Conservation (phyloP, 2,329 filamentous ascomycete genomes). For the Aureobasidium pullulans region DNA sequence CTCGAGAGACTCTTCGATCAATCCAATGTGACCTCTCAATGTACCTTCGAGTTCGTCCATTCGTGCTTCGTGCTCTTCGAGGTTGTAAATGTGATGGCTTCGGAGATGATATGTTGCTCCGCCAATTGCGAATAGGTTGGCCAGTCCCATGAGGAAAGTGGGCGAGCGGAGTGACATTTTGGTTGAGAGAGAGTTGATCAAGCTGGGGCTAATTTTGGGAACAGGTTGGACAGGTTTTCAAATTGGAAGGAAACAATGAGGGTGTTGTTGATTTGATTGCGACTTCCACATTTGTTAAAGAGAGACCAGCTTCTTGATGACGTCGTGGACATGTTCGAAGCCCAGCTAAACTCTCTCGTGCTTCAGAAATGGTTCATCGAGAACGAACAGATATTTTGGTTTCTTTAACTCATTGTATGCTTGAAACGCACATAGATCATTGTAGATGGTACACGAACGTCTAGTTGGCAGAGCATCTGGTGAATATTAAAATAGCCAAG, state of each 20-base stretch:
- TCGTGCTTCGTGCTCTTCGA: constrained; percentile 42
- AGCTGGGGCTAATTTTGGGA: background rate
- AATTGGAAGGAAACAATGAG: background rate
- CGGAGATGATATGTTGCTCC: constrained; percentile 16
- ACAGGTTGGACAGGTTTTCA: background rate
- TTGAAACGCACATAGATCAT: no score
- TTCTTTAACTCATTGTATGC: no score
- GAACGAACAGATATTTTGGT: no score
- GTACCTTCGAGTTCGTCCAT: constrained; percentile 43
- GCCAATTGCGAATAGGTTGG: constrained; percentile 17
- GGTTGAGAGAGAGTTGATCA: background rate
- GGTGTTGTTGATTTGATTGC: background rate
- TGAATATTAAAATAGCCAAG: background rate
- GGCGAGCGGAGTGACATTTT: constrained; percentile 15
- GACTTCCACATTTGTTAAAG: background rate
- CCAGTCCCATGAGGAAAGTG: constrained; percentile 16
- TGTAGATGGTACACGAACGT: no score
- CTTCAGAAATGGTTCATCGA: no score
- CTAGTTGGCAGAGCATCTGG: no score
- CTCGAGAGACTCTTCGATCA: constrained; percentile 41
- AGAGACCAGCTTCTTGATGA: background rate
- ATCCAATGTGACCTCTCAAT: constrained; percentile 39
- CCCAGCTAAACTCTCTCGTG: no score
- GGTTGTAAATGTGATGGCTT: constrained; percentile 34
- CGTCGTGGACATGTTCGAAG: background rate